Evolutionary conservation across 164 flowering plant genomes (phyloP).

Genomic region (Protea cynaroides): DNA sequence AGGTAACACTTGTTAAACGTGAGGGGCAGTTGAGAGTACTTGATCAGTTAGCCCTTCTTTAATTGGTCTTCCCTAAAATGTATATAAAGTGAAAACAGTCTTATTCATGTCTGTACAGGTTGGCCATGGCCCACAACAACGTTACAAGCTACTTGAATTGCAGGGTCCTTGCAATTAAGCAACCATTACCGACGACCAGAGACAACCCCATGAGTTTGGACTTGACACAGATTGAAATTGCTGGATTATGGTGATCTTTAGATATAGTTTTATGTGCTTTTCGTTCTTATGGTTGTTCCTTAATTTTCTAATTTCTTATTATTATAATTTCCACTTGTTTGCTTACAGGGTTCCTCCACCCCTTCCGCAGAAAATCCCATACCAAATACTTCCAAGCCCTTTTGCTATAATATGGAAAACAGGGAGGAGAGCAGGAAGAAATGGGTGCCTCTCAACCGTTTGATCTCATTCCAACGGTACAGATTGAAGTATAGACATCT

Average conservation of each 20-base stretch:
- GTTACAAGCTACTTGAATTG: constrained; percentile 49
- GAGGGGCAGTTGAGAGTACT: too few relatives aligned
- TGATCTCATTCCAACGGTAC: too few relatives aligned
- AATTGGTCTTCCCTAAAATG: too few relatives aligned
- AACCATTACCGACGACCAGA: constrained; percentile 23
- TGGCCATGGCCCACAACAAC: constrained; percentile 39
- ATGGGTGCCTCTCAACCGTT: not conserved
- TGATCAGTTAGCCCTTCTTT: too few relatives aligned
- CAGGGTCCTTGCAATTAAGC: constrained; percentile 74
- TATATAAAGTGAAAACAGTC: not conserved
- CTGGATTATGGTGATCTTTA: constrained; percentile 37
- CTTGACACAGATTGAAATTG: constrained; percentile 72
- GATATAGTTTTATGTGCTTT: not conserved
- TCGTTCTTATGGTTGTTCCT: not conserved
- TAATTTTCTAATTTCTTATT: not conserved
- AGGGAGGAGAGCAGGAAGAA: constrained; percentile 40
- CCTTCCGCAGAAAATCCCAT: constrained; percentile 47
- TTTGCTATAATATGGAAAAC: constrained; percentile 68
- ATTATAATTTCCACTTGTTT: not conserved
- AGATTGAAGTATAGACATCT: too few relatives aligned
- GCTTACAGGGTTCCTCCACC: constrained; percentile 40
- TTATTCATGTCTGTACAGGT: constrained; percentile 28
- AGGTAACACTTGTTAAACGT: too few relatives aligned
- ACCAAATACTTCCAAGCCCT: constrained; percentile 51
- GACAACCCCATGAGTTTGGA: constrained; percentile 29